Base-by-base conservation (phyloP, 768 basidiomycete genomes). In the Macrolepiota fuliginosa region DNA sequence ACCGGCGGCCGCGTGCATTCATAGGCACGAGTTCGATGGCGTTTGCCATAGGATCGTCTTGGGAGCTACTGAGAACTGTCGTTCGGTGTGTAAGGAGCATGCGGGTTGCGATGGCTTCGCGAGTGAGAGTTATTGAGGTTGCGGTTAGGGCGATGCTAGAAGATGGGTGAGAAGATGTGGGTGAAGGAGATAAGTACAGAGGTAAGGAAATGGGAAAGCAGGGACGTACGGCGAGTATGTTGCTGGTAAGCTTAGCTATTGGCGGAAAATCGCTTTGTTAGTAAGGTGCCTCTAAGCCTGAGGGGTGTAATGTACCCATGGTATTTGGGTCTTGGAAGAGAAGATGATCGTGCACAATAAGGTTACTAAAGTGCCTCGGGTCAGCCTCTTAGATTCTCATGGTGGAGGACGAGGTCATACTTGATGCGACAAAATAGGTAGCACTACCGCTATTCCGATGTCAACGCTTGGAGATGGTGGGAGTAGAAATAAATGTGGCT, bases 171-270 rank as follows among this genome's bases (percentile, higher is more conserved):
- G 15, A 17, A 17, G 42, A n/a, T 19, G 24, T 47, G 13, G 3
- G 46, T 19, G 25, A 49, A 1, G 10, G 12, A 49, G 47, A 49
- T 27, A 5, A 9, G 12, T 22, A 24, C n/a, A 2, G 13, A 27
- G 11, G n/a, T 13, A 37, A 4, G 47, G 19, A 15, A 39, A 29
- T 1, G 35, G 29, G 42, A 7, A 39, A 24, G 12, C 10, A n/a
- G n/a, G 15, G 17, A 36, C 59, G 9, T 46, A 61, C 59, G 59
- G 59, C 15, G 51, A 54, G 42, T 54, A 45, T 22, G 51, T 46
- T 17, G 59, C 27, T 11, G 59, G 59, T 17, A 53, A 32, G 22
- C 59, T 61, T 11, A 61, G 52, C 59, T 61, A n/a, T 54, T 7
- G 22, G 9, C 36, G 13, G 9, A 57, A 17, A 22, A 19, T 17